Conservation (phyloP, 2,329 filamentous ascomycete genomes). For the Neocucurbitaria cava region DNA sequence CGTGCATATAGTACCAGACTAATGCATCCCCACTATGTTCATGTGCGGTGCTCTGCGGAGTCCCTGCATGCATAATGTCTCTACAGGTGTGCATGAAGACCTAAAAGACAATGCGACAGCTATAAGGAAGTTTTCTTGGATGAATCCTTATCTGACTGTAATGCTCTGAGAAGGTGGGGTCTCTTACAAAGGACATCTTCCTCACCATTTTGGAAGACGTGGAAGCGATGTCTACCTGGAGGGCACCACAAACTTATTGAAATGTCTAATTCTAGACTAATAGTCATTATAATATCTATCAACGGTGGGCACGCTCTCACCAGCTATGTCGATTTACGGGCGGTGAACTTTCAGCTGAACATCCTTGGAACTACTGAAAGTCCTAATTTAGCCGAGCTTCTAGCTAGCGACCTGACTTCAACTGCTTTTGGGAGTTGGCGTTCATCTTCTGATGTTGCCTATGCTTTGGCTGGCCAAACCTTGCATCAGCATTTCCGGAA, state of each 20-base stretch:
- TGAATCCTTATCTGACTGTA: background rate
- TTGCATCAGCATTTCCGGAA: background rate
- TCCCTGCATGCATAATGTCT: too few relatives aligned
- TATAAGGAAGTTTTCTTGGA: background rate
- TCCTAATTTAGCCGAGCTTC: background rate
- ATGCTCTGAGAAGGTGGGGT: background rate
- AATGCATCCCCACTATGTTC: background rate
- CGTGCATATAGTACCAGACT: background rate
- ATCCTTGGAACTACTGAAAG: background rate
- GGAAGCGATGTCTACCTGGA: too few relatives aligned
- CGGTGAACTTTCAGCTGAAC: too few relatives aligned
- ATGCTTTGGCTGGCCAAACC: background rate
- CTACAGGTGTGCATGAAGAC: too few relatives aligned
- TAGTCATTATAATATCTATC: too few relatives aligned
- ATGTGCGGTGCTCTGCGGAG: background rate
- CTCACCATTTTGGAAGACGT: too few relatives aligned
- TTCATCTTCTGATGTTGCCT: background rate
- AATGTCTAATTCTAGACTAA: too few relatives aligned
- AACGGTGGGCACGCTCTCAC: too few relatives aligned
- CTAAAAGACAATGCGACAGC: background rate
- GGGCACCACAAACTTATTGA: too few relatives aligned
- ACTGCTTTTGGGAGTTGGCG: background rate
- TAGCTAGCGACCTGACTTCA: background rate
- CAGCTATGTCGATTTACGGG: too few relatives aligned
- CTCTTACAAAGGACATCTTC: too few relatives aligned